Evolutionary conservation across 805 yeast species (phyloP).

Genomic region (Pichia sporocuriosa): DNA sequence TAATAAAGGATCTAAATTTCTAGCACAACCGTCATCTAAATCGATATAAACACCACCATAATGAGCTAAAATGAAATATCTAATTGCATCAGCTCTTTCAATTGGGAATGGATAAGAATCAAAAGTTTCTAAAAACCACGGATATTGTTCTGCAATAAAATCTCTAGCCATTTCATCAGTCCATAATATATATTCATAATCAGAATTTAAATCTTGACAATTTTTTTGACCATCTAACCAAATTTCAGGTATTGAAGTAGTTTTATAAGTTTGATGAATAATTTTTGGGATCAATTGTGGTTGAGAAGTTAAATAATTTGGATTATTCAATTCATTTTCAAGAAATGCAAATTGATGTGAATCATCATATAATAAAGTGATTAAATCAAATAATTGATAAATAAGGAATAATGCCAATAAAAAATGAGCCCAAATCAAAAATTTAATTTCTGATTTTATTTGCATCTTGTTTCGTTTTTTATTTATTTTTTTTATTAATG

Average conservation of each 20-base stretch:
- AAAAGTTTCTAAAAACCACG: conserved; percentile 81
- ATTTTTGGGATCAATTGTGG: conserved; percentile 75
- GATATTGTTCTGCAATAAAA: conserved; percentile 70
- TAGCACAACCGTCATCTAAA: conserved; percentile 80
- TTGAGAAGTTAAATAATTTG: conserved; percentile 18
- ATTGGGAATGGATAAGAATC: conserved; percentile 75
- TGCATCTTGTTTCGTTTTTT: too few relatives aligned
- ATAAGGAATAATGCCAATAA: conserved; percentile 45
- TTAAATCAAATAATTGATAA: conserved; percentile 65
- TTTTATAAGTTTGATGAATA: conserved; percentile 90
- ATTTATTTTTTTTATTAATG: too few relatives aligned
- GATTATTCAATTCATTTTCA: conserved; percentile 53
- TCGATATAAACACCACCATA: conserved; percentile 90
- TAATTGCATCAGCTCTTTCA: conserved; percentile 83
- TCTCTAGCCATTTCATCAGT: conserved; percentile 78
- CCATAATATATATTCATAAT: conserved; percentile 84
- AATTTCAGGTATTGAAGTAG: conserved; percentile 65
- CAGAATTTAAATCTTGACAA: conserved; percentile 77
- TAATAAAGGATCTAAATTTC: conserved; percentile 72
- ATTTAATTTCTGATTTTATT: conserved; percentile 63
- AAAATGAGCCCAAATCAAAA: conserved; percentile 53
- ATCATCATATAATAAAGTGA: conserved; percentile 69
- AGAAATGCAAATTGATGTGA: conserved; percentile 56
- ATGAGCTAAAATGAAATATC: conserved; percentile 77
- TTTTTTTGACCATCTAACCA: conserved; percentile 77